Evolutionary conservation across 2,329 filamentous ascomycete genomes (phyloP).

Genomic region (Stagonosporopsis cucurbitacearum): DNA sequence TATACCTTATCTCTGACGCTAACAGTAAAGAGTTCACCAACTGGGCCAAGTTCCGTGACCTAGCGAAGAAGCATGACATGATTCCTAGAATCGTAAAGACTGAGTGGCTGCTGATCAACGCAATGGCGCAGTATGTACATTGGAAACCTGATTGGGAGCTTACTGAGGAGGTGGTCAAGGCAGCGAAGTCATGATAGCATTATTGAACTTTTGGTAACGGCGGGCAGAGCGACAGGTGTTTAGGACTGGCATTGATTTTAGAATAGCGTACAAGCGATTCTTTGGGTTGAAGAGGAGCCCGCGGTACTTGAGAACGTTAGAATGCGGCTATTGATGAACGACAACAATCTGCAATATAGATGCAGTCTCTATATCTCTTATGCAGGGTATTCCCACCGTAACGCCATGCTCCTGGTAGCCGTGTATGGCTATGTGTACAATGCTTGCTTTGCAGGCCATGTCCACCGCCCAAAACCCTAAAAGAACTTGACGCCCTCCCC

Average conservation of each 20-base stretch:
- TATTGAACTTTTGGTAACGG: slow-evolving; percentile 13
- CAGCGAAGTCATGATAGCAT: slow-evolving; percentile 22
- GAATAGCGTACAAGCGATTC: slow-evolving; percentile 21
- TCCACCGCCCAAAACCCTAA: slow-evolving; percentile 50
- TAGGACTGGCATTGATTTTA: slow-evolving; percentile 17
- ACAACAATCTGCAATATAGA: background rate
- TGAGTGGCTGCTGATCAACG: slow-evolving; percentile 89
- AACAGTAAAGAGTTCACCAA: slow-evolving; percentile 72
- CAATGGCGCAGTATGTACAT: slow-evolving; percentile 81
- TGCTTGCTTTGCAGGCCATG: background rate
- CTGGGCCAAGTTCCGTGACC: slow-evolving; percentile 80
- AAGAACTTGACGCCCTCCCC: slow-evolving; percentile 89
- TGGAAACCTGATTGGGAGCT: slow-evolving; percentile 46
- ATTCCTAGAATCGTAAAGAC: slow-evolving; percentile 79
- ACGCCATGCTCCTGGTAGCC: slow-evolving; percentile 11
- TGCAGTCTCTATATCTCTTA: background rate
- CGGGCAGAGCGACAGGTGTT: slow-evolving; percentile 29
- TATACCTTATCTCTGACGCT: slow-evolving; percentile 79
- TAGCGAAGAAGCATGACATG: slow-evolving; percentile 80
- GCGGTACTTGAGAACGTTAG: slow-evolving; percentile 6
- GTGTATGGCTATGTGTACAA: background rate
- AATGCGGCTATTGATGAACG: background rate
- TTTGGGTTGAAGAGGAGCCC: slow-evolving; percentile 6
- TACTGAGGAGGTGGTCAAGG: slow-evolving; percentile 40
- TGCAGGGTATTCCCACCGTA: slow-evolving; percentile 14